Percentiles rank a stretch among this genome's conserved stretches.
phyloP scores from a whole-genome alignment of 1,284 basidiomycete species.

The Trichosporon ovoides region DNA sequence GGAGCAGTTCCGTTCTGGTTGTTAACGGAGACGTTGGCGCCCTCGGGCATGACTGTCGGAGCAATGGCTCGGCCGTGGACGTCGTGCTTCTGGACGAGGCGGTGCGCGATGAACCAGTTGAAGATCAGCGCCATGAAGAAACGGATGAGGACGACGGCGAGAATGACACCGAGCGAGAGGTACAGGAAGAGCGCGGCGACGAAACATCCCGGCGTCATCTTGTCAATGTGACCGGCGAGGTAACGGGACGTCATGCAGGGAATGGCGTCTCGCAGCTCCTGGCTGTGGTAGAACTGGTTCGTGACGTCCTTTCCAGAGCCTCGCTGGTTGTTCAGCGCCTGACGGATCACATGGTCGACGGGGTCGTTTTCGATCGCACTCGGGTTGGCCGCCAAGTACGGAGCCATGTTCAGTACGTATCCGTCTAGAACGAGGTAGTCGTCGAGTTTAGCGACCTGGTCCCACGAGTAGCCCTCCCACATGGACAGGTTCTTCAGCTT shows the following conservation, averaged over 20 bases:
- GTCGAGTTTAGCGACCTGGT: constrained; percentile 62
- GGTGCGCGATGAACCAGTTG: constrained; percentile 86
- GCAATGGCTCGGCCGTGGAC: constrained; percentile 69
- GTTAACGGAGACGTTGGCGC: constrained; percentile 83
- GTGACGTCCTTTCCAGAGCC: constrained; percentile 82
- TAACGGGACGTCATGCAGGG: constrained; percentile 79
- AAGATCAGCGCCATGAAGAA: constrained; percentile 96
- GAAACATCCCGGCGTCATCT: constrained; percentile 93
- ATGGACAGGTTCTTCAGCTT: constrained; percentile 61
- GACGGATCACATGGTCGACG: constrained; percentile 79
- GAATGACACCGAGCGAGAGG: constrained; percentile 82
- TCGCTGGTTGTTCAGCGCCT: constrained; percentile 57
- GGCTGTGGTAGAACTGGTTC: constrained; percentile 67
- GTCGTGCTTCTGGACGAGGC: constrained; percentile 67
- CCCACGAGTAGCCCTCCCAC: constrained; percentile 81
- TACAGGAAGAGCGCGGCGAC: constrained; percentile 86
- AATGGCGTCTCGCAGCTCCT: constrained; percentile 63
- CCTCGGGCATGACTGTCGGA: constrained; percentile 91
- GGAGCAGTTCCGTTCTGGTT: constrained; percentile 86
- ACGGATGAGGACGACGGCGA: constrained; percentile 80
- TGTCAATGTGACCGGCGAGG: constrained; percentile 90
- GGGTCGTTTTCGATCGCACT: constrained; percentile 63
- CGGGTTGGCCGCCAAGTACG: constrained; percentile 75
- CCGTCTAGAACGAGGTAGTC: constrained; percentile 88
- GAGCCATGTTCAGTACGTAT: constrained; percentile 83